Percentiles rank a stretch among this genome's conserved stretches.
phyloP scores from a whole-genome alignment of 2,329 filamentous ascomycete genomes.

The Sporothrix phasma region DNA sequence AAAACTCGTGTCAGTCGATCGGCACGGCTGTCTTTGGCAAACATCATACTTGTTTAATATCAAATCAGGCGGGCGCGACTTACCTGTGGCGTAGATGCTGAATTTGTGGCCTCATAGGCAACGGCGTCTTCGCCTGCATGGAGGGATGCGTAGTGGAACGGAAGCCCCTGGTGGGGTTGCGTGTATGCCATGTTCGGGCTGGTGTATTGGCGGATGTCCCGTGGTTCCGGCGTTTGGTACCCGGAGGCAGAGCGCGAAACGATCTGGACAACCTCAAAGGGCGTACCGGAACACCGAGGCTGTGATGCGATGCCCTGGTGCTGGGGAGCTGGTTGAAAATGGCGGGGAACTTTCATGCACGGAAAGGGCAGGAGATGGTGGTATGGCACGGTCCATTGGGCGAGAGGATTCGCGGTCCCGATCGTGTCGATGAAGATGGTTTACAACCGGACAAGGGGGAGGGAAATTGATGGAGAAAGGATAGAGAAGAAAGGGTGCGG shows the following conservation, averaged over 20 bases:
- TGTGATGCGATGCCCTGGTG: conserved; percentile 31
- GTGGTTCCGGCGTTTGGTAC: conserved; percentile 31
- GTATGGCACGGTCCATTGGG: conserved; percentile 30
- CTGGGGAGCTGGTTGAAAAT: conserved; percentile 35
- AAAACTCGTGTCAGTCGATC: background rate
- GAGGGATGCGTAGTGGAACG: conserved; percentile 16
- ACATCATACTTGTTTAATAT: background rate
- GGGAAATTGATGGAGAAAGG: background rate
- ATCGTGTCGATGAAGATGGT: background rate
- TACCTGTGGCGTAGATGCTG: conserved; percentile 10
- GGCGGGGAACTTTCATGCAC: conserved; percentile 30
- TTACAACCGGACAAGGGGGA: background rate
- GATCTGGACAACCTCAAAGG: conserved; percentile 24
- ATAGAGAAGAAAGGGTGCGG: background rate
- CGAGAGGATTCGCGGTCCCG: background rate
- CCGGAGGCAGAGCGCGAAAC: conserved; percentile 30
- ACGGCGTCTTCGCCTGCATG: conserved; percentile 1
- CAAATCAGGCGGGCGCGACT: background rate
- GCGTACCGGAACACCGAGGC: conserved; percentile 23
- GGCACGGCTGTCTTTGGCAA: background rate
- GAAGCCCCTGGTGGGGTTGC: conserved; percentile 18
- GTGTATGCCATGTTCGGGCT: conserved; percentile 26
- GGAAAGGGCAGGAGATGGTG: conserved; percentile 38
- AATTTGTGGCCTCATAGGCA: background rate
- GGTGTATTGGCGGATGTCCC: conserved; percentile 22